These are phyloP conservation scores for Claviceps africana DNA, from an alignment of 2,329 filamentous ascomycete genomes.

Conservation along the genomic window DNA sequence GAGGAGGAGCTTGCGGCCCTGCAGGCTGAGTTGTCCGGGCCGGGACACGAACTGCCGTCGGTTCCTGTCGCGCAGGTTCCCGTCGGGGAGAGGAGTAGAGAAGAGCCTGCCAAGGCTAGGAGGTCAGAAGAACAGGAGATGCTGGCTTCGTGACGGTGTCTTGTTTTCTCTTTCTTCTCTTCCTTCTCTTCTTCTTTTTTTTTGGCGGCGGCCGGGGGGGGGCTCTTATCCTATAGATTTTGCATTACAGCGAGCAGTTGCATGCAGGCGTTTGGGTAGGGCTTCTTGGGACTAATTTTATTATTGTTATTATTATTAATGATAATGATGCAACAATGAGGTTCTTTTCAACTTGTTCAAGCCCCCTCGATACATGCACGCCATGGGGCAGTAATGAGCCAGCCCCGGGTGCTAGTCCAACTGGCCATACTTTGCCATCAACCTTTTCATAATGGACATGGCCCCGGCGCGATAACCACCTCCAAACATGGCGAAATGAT, in stretches of 20 bases:
- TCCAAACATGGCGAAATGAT: conserved; percentile 77
- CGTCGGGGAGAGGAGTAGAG: background rate
- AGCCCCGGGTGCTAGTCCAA: background rate
- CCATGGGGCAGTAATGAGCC: background rate
- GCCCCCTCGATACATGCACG: conserved; percentile 3
- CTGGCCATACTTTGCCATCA: conserved; percentile 57
- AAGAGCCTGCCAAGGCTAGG: background rate
- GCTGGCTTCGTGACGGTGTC: conserved; percentile 19
- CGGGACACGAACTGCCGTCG: conserved; percentile 14
- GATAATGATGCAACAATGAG: too few relatives aligned
- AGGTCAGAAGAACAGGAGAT: conserved; percentile 23
- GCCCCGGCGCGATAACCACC: conserved; percentile 64
- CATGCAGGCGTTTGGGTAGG: conserved; percentile 12
- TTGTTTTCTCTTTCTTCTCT: background rate
- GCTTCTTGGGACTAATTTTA: background rate
- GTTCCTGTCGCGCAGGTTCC: conserved; percentile 22
- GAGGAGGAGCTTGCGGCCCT: conserved; percentile 85
- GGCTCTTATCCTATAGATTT: conserved; percentile 4
- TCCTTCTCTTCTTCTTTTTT: too few relatives aligned
- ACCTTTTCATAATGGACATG: conserved; percentile 61
- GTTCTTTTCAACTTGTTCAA: background rate
- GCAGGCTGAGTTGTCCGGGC: conserved; percentile 31
- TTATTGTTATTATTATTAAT: background rate
- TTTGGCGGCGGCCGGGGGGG: too few relatives aligned
- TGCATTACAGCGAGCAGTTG: conserved; percentile 7